phyloP scores from a whole-genome alignment of 1,139 yeast species.

The Taphrina pruni region DNA sequence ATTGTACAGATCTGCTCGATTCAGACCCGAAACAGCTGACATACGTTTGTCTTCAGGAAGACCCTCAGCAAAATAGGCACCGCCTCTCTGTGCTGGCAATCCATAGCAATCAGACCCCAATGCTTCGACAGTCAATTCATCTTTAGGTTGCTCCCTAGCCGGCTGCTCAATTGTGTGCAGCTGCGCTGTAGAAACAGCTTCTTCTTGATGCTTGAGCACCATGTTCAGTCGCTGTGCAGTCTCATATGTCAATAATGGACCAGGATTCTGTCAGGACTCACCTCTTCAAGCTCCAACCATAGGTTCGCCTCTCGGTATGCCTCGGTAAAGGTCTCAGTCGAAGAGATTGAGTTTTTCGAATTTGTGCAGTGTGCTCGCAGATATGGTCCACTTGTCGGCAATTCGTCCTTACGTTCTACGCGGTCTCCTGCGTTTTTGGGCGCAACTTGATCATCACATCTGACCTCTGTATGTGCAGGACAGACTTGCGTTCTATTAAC shows the following conservation, averaged over 20 bases:
- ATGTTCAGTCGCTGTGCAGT: conserved; percentile 6
- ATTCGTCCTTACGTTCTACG: background rate
- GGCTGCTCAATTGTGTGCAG: background rate
- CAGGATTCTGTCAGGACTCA: background rate
- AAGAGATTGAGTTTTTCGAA: background rate
- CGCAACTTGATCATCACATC: background rate
- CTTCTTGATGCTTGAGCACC: background rate
- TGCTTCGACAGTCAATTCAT: no score
- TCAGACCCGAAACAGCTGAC: background rate
- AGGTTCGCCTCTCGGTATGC: conserved; percentile 7
- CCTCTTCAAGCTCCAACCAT: conserved; percentile 12
- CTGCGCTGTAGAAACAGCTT: background rate
- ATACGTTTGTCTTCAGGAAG: no score
- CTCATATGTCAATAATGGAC: background rate
- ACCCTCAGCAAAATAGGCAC: no score
- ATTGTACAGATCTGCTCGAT: background rate
- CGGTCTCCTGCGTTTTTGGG: background rate
- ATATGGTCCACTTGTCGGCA: background rate
- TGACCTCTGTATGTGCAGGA: background rate
- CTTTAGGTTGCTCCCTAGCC: no score
- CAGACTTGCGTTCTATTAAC: background rate
- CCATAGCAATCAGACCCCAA: no score
- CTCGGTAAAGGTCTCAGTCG: background rate
- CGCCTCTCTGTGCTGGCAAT: no score
- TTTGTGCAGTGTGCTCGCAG: background rate